Base-by-base conservation (phyloP, 768 basidiomycete genomes). In the Lactarius pseudohatsudake region DNA sequence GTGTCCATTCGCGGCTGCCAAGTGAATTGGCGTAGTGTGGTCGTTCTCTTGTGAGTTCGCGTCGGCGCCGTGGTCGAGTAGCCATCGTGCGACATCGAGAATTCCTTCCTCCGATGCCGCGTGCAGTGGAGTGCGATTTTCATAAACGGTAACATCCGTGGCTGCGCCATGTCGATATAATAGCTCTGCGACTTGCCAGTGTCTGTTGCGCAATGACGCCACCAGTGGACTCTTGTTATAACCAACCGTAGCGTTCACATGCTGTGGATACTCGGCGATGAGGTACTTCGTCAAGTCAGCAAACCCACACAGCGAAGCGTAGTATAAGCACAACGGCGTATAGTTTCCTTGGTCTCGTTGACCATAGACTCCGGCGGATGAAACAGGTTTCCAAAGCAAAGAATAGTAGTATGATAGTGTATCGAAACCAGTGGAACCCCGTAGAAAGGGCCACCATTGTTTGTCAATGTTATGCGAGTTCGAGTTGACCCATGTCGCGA, bases 1-100 rank as follows among this genome's bases (percentile, higher is more conserved):
- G 38, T 36, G 16, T 11, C 38, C 57, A 4, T 15, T 22, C 9
- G 9, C n/a, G 15, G 22, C 36, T 9, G 57, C 57, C 34, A 58
- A 8, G 15, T 38, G 57, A 7, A 58, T n/a, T n/a, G 38, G 13
- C 0, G 34, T 58, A 13, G 16, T 11, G 2, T 26, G 2, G 11
- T 58, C 2, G 30, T 22, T 1, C 4, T 22, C 34, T 34, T 15
- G 57, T 7, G 57, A 28, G n/a, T 38, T 40, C 13, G 3, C 11
- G 8, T 58, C 36, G 11, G 57, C 57, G 6, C 57, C 57, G 11
- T 58, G 57, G 36, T 58, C 34, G n/a, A 58, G 36, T 13, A 58
- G 36, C 38, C 32, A 36, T 20, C 11, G 34, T 11, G 38, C 38
- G 34, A 40, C 13, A 16, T n/a, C 38, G 2, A 26, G 0, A 3